Base-by-base conservation (phyloP, 2,329 filamentous ascomycete species). In the Fusarium devonianum region DNA sequence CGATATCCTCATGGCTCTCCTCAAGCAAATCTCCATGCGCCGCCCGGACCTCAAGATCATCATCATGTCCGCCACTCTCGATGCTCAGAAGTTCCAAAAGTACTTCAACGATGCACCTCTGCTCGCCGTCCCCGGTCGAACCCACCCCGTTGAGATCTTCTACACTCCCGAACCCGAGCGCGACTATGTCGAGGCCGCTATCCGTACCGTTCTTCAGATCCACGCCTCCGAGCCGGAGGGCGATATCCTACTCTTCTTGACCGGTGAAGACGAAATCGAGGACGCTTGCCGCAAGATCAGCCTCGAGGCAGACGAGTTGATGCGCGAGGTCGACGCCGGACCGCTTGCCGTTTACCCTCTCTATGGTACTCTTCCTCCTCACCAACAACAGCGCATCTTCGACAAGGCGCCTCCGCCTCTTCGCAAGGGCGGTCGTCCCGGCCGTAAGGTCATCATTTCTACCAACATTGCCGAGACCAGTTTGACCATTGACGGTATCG, bases 381-480 rank as follows among this genome's bases (percentile, higher is more conserved):
- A 89, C 32, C 92, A 96, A 75, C 94, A 99, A 71, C 93, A 97
- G 72, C 85, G 84, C 63, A 99, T 99, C 63, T 99, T 99, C 74
- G 91, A 96, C 38, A 88, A 90, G 49, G 89, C 94, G 0, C 94
- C 94, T 3, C 77, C 79, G 3, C 81, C 93, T 25, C 76, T 85
- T 53, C 87, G 81, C 61, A 82, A 85, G 42, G 91, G 89, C 45
- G 93, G 93, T 26, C 83, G 87, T 16, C 90, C 94, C 1, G 94
- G 94, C n/a, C 84, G 94, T 55, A 99, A 99, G 73, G 87, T 87
- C 69, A 95, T 99, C 63, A 83, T 99, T 21, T 90, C 92, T 8
- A 99, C 94, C 60, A 99, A 99, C 73, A 99, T 99, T 72, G 94
- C 94, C 33, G 94, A 99, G 77, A 99, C 94, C 0, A 93, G 88